Percentiles rank a stretch among this genome's conserved stretches.
These are phyloP conservation scores for Naganishia sp. DNA, from an alignment of 1,284 basidiomycete genomes.

Conservation along the genomic window DNA sequence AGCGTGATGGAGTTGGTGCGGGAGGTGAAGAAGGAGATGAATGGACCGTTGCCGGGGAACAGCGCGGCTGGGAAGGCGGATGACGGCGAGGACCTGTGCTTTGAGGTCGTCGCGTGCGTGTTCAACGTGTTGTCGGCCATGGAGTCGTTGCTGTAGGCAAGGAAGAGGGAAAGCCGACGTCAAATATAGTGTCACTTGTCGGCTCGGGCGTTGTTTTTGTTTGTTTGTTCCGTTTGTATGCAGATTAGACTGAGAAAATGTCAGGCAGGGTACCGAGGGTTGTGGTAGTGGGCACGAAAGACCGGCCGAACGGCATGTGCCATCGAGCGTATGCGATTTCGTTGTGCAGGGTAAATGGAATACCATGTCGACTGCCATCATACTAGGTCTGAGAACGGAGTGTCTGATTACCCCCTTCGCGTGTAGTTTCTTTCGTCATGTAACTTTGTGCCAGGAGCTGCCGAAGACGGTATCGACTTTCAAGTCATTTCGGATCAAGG, in stretches of 20 bases:
- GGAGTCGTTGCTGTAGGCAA: conserved; percentile 67
- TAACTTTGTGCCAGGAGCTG: too few species aligned
- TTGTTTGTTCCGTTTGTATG: conserved; percentile 9
- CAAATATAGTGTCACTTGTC: too few species aligned
- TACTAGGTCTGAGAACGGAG: too few species aligned
- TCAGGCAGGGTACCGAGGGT: neutral
- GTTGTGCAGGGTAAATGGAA: too few species aligned
- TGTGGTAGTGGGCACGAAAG: too few species aligned
- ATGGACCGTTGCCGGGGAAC: conserved; percentile 57
- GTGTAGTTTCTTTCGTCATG: too few species aligned
- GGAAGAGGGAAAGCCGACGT: neutral
- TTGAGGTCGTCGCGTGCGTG: conserved; percentile 86
- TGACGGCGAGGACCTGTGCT: conserved; percentile 70
- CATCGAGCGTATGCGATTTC: too few species aligned
- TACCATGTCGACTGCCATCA: too few species aligned
- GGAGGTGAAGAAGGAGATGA: conserved; percentile 74
- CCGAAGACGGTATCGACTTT: too few species aligned
- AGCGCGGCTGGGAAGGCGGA: conserved; percentile 61
- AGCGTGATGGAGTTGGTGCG: conserved; percentile 75
- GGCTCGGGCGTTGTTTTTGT: neutral
- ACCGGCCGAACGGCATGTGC: too few species aligned
- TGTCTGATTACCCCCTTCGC: too few species aligned
- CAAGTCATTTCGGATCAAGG: too few species aligned
- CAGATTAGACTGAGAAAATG: neutral
- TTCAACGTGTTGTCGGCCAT: conserved; percentile 85